A percentile compares a stretch with the other conserved stretches of the same genome.
phyloP scores from a whole-genome alignment of 2,329 filamentous ascomycete genomes.

The Fusarium tanahbumbuense region DNA sequence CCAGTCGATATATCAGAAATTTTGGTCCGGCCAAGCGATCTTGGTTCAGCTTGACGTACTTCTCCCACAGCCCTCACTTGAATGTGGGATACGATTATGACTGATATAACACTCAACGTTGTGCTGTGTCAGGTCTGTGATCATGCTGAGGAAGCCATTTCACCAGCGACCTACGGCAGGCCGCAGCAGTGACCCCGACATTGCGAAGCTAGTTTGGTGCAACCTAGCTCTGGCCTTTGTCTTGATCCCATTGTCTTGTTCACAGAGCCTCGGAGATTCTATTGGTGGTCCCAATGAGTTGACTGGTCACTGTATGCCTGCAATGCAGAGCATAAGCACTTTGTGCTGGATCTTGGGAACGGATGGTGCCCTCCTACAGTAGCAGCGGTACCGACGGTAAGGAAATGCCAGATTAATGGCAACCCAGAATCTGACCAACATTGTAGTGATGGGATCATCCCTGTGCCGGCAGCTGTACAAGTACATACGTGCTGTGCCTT shows the following conservation, averaged over 20 bases:
- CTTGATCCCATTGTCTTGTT: background rate
- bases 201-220: background rate
- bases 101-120: conserved; percentile 26
- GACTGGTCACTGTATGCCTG: conserved; percentile 16
- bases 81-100: background rate
- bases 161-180: conserved; percentile 16
- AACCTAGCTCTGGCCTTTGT: background rate
- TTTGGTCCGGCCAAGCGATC: background rate
- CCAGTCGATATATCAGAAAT: conserved; percentile 18
- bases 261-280: background rate
- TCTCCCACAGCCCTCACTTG: background rate
- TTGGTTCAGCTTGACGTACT: background rate
- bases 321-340: conserved; percentile 14
- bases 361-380: background rate
- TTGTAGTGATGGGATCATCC: background rate
- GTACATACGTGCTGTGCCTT: background rate
- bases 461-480: conserved; percentile 19
- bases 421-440: conserved; percentile 16
- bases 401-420: conserved; percentile 24
- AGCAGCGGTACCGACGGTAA: conserved; percentile 7
- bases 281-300: background rate
- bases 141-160: conserved; percentile 10
- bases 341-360: conserved; percentile 28
- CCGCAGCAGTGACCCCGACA: conserved; percentile 25
- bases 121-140: conserved; percentile 21